phyloP scores from a whole-genome alignment of 2,329 filamentous ascomycete genomes.

The Aspergillus proliferans region DNA sequence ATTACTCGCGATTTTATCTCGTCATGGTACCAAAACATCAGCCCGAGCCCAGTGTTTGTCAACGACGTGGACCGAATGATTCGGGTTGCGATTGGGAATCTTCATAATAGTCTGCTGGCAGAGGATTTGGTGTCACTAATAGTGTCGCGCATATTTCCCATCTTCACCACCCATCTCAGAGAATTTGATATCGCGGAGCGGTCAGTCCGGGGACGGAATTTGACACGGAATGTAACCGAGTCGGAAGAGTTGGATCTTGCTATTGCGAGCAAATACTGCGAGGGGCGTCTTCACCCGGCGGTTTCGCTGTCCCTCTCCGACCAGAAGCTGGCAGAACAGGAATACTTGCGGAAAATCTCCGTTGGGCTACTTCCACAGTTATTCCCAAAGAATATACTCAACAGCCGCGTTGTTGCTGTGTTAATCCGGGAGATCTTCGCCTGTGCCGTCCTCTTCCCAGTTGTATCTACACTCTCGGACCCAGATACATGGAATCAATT shows the following conservation, averaged over 20 bases:
- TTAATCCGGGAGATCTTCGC: constrained; percentile 85
- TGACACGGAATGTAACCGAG: constrained; percentile 86
- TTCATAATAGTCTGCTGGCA: constrained; percentile 65
- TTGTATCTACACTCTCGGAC: constrained; percentile 74
- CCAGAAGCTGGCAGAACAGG: constrained; percentile 77
- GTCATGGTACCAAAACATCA: constrained; percentile 85
- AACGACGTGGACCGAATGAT: constrained; percentile 81
- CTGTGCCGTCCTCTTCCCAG: constrained; percentile 79
- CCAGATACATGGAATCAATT: constrained; percentile 97
- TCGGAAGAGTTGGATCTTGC: constrained; percentile 93
- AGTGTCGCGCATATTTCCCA: constrained; percentile 76
- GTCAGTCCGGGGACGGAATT: constrained; percentile 74
- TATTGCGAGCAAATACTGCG: constrained; percentile 87
- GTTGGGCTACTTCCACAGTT: constrained; percentile 66
- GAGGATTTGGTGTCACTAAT: constrained; percentile 79
- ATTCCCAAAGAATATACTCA: constrained; percentile 66
- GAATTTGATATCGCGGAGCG: constrained; percentile 90
- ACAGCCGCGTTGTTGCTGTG: constrained; percentile 72
- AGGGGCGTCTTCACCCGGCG: constrained; percentile 82
- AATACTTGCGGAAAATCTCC: constrained; percentile 73
- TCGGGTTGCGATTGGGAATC: constrained; percentile 62
- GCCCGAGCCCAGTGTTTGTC: constrained; percentile 68
- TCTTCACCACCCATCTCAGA: constrained; percentile 79
- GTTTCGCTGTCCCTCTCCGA: constrained; percentile 78
- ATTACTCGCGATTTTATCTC: constrained; percentile 78